These are phyloP conservation scores for Colletotrichum filicis DNA, from an alignment of 2,329 filamentous ascomycete genomes.

Conservation along the genomic window DNA sequence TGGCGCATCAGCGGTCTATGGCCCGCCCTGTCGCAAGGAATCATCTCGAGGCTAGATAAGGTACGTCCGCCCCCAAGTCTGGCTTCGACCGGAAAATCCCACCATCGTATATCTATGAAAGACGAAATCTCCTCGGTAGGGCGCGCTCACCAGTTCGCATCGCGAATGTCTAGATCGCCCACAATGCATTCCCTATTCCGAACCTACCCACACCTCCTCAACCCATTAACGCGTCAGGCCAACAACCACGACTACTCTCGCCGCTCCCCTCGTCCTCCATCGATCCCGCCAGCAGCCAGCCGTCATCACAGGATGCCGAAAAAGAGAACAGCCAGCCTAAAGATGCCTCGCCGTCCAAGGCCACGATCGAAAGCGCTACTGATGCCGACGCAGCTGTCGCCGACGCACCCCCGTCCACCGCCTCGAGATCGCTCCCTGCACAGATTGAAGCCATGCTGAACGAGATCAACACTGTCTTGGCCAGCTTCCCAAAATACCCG, in stretches of 20 bases:
- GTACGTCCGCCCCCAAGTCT: slow-evolving; percentile 45
- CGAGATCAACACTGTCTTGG: slow-evolving; percentile 71
- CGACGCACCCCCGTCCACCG: slow-evolving; percentile 40
- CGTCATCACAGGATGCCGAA: slow-evolving; percentile 67
- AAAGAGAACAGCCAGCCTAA: slow-evolving; percentile 73
- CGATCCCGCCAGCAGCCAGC: slow-evolving; percentile 43
- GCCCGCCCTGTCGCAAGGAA: slow-evolving; percentile 72
- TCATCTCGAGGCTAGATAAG: slow-evolving; percentile 76
- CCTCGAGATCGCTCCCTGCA: slow-evolving; percentile 66
- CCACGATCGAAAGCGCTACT: slow-evolving; percentile 44
- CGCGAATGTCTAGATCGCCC: slow-evolving; percentile 70
- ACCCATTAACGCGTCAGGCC: slow-evolving; percentile 50
- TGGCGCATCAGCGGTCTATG: slow-evolving; percentile 69
- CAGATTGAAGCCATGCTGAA: slow-evolving; percentile 71
- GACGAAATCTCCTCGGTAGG: slow-evolving; percentile 32
- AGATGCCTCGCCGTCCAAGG: slow-evolving; percentile 43
- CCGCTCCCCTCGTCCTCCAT: slow-evolving; percentile 58
- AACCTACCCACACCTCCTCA: slow-evolving; percentile 59
- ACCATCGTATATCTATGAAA: slow-evolving; percentile 52
- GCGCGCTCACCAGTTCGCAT: slow-evolving; percentile 24
- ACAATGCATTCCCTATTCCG: slow-evolving; percentile 80
- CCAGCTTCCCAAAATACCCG: slow-evolving; percentile 77
- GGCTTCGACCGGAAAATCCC: neutral
- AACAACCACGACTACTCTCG: slow-evolving; percentile 53
- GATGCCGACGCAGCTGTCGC: slow-evolving; percentile 45